These are phyloP conservation scores for Coix lacrymajobi DNA, from an alignment of 176 grass and related monocot genomes.

Conservation along the genomic window DNA sequence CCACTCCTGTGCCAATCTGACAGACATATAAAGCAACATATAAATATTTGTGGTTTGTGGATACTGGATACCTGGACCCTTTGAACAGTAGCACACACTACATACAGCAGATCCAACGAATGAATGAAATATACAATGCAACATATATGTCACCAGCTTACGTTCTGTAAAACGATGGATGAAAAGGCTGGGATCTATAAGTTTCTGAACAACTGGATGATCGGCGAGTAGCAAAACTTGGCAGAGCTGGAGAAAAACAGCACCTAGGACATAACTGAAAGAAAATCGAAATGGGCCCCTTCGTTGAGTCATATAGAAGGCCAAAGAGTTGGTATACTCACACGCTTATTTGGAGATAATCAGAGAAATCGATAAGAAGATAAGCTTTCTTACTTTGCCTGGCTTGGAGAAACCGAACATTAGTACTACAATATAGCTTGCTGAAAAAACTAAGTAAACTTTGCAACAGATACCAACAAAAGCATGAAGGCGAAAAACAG, in stretches of 20 bases:
- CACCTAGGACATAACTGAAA: conserved; percentile 94
- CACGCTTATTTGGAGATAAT: conserved; percentile 86
- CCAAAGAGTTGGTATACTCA: conserved; percentile 32
- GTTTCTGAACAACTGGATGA: conserved; percentile 82
- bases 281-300: conserved; percentile 30
- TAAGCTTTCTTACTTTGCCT: conserved; percentile 90
- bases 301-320: conserved; percentile 1
- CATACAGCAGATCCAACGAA: neutral
- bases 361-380: conserved; percentile 93
- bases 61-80: neutral
- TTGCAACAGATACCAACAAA: neutral
- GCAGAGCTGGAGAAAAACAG: conserved; percentile 89
- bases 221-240: conserved; percentile 58
- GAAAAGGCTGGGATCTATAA: conserved; percentile 94
- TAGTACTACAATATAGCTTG: conserved; percentile 16
- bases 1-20: neutral
- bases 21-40: neutral
- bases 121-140: neutral
- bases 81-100: neutral
- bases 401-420: conserved; percentile 4
- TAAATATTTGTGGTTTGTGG: neutral
- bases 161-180: conserved; percentile 92
- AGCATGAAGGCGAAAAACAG: neutral
- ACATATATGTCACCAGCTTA: conserved; percentile 38
- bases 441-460: neutral